Evolutionary conservation across 2,329 filamentous ascomycete genomes (phyloP), one percentile per base, ranked within the genome.

Genomic region (Coleophoma cylindrospora): DNA sequence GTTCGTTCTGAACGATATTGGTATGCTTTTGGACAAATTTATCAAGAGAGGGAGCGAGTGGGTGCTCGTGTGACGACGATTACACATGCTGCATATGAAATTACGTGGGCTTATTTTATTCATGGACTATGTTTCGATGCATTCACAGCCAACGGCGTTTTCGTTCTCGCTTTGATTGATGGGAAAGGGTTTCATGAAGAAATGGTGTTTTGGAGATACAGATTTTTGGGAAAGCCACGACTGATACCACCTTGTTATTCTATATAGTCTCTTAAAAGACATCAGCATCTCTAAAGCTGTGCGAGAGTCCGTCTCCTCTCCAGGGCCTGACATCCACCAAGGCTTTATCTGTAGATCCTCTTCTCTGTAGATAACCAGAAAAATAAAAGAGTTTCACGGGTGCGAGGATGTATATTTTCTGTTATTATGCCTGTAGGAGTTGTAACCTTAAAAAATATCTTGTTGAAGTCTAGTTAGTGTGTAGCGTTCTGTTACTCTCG

Each of bases 31-130:
- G 59, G 94, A 99, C 68, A 99, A 97, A 67, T 97, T 94, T 64
- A 86, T 99, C 67, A 99, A 99, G 76, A 83, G 91, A 57, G 91
- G 92, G 21, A 95, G 87, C 61, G 92, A 99, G 75, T 99, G 92
- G 92, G 91, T 96, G 48, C 69, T 86, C 41, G 57, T 66, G 11
- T 65, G 49, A 65, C 38, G 36, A 40, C 17, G 10, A 21, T 34
- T 34, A 49, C 33, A 43, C 38, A 22, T 27, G 17, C 34, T 22
- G 21, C 17, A 41, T 41, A 41, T 19, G 40, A 41, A 19, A 10
- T 41, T 17, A 17, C 12, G 22, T 41, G 40, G 6, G 27, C 27
- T 27, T 19, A 3, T 27, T 27, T 27, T 38, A 38, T 38, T 17
- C 36, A 5, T 38, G 36, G 36, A 38, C 15, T 38, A 38, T 38